These are phyloP conservation scores for Auriscalpium microsporum DNA, from an alignment of 768 basidiomycete genomes.

Conservation along the genomic window DNA sequence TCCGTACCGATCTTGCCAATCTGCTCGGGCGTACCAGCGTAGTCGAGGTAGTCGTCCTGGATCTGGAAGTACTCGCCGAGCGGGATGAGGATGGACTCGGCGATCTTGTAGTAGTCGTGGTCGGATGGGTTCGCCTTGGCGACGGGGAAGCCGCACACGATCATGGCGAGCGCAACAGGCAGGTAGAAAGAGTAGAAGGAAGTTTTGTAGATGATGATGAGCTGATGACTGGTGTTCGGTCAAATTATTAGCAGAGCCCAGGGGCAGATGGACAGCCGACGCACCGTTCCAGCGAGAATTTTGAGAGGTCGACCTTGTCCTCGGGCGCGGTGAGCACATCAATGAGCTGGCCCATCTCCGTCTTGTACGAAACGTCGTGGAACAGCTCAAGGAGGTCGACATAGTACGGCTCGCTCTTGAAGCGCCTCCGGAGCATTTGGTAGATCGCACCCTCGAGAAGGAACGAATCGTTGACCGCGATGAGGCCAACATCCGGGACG, in stretches of 20 bases:
- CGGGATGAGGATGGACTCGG: conserved; percentile 75
- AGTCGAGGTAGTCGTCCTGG: conserved; percentile 89
- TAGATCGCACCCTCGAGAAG: conserved; percentile 95
- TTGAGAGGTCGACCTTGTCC: conserved; percentile 72
- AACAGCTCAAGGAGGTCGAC: conserved; percentile 86
- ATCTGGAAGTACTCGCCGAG: conserved; percentile 98
- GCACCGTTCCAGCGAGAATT: conserved; percentile 83
- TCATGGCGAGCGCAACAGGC: conserved; percentile 91
- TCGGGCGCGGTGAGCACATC: conserved; percentile 94
- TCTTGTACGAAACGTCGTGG: conserved; percentile 82
- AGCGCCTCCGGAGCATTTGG: conserved; percentile 78
- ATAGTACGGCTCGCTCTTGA: conserved; percentile 74
- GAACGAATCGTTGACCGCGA: conserved; percentile 94
- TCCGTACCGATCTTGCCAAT: conserved; percentile 97
- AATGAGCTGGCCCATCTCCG: conserved; percentile 91
- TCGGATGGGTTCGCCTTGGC: conserved; percentile 33
- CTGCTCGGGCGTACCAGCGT: conserved; percentile 76
- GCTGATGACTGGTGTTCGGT: conserved; percentile 51
- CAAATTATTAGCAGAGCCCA: neutral
- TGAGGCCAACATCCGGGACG: conserved; percentile 56
- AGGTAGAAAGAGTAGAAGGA: conserved; percentile 98
- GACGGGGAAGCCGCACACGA: conserved; percentile 54
- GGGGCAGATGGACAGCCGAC: conserved; percentile 15
- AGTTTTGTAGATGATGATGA: conserved; percentile 95
- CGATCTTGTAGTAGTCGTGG: conserved; percentile 58